Evolutionary conservation across 805 yeast species (phyloP).

Genomic region (Lipomyces lipofer): DNA sequence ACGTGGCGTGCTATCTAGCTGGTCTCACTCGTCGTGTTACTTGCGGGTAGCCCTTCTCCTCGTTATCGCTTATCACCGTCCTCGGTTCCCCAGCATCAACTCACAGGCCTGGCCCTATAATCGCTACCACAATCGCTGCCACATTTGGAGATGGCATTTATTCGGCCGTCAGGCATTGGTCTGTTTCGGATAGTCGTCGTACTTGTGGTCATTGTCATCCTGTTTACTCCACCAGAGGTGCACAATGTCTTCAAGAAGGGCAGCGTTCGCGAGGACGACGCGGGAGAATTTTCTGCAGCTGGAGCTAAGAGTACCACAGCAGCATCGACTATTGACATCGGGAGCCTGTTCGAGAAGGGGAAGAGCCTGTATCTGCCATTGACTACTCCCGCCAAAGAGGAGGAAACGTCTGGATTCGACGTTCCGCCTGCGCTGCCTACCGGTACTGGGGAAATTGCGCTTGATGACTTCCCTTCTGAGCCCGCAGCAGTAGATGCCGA

Average conservation of each 20-base stretch:
- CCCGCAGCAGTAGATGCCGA: background rate
- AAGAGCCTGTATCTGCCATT: background rate
- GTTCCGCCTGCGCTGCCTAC: too few species aligned
- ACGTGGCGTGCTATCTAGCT: too few species aligned
- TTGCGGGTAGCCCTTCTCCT: too few species aligned
- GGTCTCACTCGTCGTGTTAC: too few species aligned
- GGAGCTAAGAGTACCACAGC: background rate
- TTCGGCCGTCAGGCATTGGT: background rate
- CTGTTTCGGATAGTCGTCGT: background rate
- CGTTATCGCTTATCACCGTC: too few species aligned
- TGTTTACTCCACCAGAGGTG: constrained; percentile 1
- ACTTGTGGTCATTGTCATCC: constrained; percentile 1
- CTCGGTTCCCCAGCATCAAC: too few species aligned
- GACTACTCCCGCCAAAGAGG: too few species aligned
- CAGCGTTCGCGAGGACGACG: background rate
- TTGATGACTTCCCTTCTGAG: background rate
- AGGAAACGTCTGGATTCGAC: too few species aligned
- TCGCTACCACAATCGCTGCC: too few species aligned
- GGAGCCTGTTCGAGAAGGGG: background rate
- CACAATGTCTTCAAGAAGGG: constrained; percentile 1
- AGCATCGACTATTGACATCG: background rate
- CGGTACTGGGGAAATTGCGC: background rate
- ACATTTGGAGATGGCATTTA: background rate
- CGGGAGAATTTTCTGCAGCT: background rate
- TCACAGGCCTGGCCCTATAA: too few species aligned